Conservation (phyloP, 768 basidiomycete species). For the Rhodotorula diobovata region DNA sequence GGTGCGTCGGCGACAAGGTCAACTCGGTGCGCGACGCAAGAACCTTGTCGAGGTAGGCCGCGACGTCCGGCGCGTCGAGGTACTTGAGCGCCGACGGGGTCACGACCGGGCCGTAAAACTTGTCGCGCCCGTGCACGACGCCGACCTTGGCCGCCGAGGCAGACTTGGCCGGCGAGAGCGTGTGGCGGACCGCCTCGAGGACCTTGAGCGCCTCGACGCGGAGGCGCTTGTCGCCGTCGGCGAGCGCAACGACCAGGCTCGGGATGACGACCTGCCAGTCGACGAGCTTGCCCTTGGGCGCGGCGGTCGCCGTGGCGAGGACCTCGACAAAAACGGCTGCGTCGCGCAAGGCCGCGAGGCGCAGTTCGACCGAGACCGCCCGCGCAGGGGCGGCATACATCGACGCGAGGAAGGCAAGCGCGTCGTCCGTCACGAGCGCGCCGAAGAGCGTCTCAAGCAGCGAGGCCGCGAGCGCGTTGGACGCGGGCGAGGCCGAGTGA, state of each 20-base stretch:
- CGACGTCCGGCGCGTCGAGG: slow-evolving; percentile 30
- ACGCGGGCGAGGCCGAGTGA: slow-evolving; percentile 49
- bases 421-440: slow-evolving; percentile 60
- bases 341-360: slow-evolving; percentile 65
- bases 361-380: slow-evolving; percentile 43
- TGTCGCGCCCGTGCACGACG: slow-evolving; percentile 47
- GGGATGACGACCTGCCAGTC: slow-evolving; percentile 51
- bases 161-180: not conserved
- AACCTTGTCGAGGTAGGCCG: slow-evolving; percentile 30
- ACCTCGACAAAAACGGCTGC: slow-evolving; percentile 75
- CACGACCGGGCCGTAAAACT: slow-evolving; percentile 45
- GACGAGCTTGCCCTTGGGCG: slow-evolving; percentile 50
- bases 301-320: slow-evolving; percentile 52
- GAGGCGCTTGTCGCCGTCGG: slow-evolving; percentile 41
- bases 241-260: slow-evolving; percentile 38
- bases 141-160: slow-evolving; percentile 17
- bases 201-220: slow-evolving; percentile 45
- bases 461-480: slow-evolving; percentile 41
- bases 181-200: slow-evolving; percentile 36
- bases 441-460: slow-evolving; percentile 61
- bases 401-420: slow-evolving; percentile 74
- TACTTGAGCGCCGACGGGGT: slow-evolving; percentile 37
- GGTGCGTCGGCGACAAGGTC: slow-evolving; percentile 21
- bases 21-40: slow-evolving; percentile 32
- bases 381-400: slow-evolving; percentile 52